Evolutionary conservation across 108 stramenopile species (phyloP).

Genomic region (Pseudonitzschia multistriata): DNA sequence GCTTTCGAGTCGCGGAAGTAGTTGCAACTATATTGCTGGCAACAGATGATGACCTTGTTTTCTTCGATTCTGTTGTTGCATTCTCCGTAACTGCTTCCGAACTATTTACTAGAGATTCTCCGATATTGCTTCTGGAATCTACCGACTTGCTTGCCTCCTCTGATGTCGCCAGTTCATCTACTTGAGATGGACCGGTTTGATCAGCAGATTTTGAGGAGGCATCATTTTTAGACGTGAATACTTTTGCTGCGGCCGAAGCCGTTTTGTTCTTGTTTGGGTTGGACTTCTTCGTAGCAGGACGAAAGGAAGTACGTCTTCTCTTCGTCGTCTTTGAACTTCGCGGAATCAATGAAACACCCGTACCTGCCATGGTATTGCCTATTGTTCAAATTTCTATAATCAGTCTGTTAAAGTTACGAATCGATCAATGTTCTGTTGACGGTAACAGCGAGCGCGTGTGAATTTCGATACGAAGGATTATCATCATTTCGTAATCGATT

Average conservation of each 20-base stretch:
- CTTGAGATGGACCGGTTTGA: not conserved
- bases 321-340: constrained; percentile 30
- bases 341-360: constrained; percentile 25
- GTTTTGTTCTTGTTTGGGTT: constrained; percentile 10
- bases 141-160: not conserved
- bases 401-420: not conserved
- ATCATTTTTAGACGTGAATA: not conserved
- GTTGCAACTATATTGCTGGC: not conserved
- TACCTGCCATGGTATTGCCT: not conserved
- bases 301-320: constrained; percentile 28
- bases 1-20: constrained; percentile 3
- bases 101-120: not conserved
- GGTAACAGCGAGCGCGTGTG: not conserved
- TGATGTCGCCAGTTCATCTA: not conserved
- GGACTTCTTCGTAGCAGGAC: constrained; percentile 25
- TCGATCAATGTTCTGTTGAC: not conserved
- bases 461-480: not conserved
- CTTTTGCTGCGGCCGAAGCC: not conserved
- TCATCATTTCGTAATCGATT: not conserved
- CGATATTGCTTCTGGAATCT: not conserved
- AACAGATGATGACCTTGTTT: not conserved
- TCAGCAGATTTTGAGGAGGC: not conserved
- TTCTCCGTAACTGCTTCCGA: not conserved
- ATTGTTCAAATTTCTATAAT: not conserved
- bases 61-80: not conserved